phyloP scores from a whole-genome alignment of 192 early-diverging fungal species.

The Mortierella hygrophila region DNA sequence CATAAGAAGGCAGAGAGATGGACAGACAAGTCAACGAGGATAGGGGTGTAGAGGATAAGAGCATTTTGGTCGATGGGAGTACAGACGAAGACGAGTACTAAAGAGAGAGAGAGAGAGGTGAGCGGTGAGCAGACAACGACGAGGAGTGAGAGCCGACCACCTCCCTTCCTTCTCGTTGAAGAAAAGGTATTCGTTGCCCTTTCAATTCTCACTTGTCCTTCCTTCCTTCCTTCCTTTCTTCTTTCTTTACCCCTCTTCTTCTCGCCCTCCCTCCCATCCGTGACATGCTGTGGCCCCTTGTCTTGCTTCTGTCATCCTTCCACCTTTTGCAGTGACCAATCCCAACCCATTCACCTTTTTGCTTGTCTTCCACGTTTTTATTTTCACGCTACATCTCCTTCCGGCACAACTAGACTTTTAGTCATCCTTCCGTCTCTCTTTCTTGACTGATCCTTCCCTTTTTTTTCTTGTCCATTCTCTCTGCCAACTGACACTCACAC shows the following conservation, averaged over 20 bases:
- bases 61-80: conserved; percentile 1
- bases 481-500: background rate
- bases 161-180: background rate
- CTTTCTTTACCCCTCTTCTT: background rate
- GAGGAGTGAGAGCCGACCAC: background rate
- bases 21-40: background rate
- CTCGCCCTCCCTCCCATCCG: background rate
- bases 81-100: background rate
- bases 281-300: background rate
- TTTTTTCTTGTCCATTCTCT: background rate
- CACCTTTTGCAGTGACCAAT: background rate
- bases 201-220: background rate
- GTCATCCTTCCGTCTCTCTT: background rate
- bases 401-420: background rate
- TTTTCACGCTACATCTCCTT: too few relatives aligned
- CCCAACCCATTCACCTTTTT: background rate
- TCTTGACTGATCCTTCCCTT: background rate
- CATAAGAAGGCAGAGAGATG: background rate
- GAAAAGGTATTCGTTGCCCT: background rate
- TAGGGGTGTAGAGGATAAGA: background rate
- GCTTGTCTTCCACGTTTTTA: background rate
- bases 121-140: background rate
- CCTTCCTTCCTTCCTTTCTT: background rate
- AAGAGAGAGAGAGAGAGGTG: background rate
- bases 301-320: background rate